Percentiles rank a stretch among this genome's conserved stretches.
phyloP scores from a whole-genome alignment of 139 green algal species.

The Chlamydomonas urium region DNA sequence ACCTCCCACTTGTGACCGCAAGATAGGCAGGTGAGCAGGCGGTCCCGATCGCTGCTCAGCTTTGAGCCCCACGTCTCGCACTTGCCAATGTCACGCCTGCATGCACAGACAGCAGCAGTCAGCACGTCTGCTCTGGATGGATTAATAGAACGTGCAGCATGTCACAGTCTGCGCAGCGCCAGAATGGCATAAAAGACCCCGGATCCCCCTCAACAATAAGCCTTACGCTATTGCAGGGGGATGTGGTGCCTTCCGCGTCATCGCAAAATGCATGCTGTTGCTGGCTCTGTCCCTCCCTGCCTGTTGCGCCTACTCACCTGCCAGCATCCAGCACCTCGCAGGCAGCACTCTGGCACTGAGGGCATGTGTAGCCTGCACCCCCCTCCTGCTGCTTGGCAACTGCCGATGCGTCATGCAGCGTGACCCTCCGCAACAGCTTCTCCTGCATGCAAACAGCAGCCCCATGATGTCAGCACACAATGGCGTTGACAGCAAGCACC shows the following conservation, averaged over 20 bases:
- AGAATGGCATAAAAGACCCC: background rate
- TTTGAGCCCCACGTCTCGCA: constrained; percentile 32
- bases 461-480: background rate
- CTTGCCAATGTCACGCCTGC: constrained; percentile 29
- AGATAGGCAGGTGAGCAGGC: constrained; percentile 16
- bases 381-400: background rate
- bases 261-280: background rate
- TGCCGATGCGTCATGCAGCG: constrained; percentile 4
- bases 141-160: background rate
- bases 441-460: background rate
- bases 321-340: constrained; percentile 1
- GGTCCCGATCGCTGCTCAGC: constrained; percentile 2
- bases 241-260: background rate
- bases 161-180: background rate
- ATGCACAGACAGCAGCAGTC: background rate
- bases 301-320: background rate
- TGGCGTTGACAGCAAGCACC: background rate
- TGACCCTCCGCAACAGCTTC: background rate
- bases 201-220: background rate
- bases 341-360: background rate
- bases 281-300: background rate
- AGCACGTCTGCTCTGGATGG: background rate
- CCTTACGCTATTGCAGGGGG: too few species aligned
- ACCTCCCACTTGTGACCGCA: constrained; percentile 23
- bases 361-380: constrained; percentile 6